Evolutionary conservation across 345 rosid species (phyloP).

Genomic region (Passiflora organensis): DNA sequence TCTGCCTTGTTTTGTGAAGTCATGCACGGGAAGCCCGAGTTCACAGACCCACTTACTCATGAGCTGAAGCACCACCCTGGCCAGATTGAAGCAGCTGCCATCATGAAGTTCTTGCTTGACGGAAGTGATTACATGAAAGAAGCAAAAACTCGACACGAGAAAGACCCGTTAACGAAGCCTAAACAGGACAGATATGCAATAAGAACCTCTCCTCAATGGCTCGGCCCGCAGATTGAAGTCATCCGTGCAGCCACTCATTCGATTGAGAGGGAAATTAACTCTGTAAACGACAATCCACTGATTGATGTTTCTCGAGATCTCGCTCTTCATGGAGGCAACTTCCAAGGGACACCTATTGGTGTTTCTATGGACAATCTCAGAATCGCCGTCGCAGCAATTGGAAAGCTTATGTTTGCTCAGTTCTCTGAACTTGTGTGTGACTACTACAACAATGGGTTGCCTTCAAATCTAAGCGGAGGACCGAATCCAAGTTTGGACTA

Average conservation of each 20-base stretch:
- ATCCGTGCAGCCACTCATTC: constrained; percentile 43
- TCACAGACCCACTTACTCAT: constrained; percentile 40
- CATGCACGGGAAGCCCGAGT: constrained; percentile 48
- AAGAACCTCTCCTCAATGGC: constrained; percentile 55
- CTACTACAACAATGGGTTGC: constrained; percentile 49
- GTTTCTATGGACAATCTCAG: constrained; percentile 55
- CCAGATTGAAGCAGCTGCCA: constrained; percentile 47
- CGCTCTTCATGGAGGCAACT: constrained; percentile 53
- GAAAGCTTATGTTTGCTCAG: constrained; percentile 51
- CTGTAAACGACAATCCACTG: constrained; percentile 47
- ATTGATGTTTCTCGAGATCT: constrained; percentile 37
- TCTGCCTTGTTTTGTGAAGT: constrained; percentile 48
- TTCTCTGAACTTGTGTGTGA: constrained; percentile 49
- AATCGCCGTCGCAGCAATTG: constrained; percentile 45
- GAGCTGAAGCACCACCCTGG: constrained; percentile 52
- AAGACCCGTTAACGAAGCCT: constrained; percentile 43
- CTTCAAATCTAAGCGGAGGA: constrained; percentile 47
- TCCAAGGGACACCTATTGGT: constrained; percentile 55
- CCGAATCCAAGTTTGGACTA: constrained; percentile 50
- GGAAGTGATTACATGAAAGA: constrained; percentile 36
- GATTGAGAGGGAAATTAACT: constrained; percentile 46
- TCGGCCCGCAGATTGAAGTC: constrained; percentile 49
- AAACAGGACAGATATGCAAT: constrained; percentile 46
- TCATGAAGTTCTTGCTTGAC: constrained; percentile 37
- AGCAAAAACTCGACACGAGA: constrained; percentile 33